Percentiles rank a stretch among this genome's conserved stretches.
Evolutionary conservation across 2,329 filamentous ascomycete species (phyloP).

Genomic region (Aspergillus quadricinctus): DNA sequence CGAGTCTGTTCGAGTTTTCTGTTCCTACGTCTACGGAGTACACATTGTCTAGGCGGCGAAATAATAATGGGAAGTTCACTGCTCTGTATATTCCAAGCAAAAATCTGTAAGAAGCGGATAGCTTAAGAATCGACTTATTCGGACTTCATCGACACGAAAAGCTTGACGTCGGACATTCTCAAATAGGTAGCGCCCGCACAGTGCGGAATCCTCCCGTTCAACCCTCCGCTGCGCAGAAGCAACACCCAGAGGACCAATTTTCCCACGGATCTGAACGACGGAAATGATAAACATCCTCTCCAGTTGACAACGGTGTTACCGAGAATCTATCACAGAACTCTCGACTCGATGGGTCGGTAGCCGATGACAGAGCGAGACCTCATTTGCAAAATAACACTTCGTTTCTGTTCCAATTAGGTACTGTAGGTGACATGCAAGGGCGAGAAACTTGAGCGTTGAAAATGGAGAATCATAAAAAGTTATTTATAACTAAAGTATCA

Average conservation of each 20-base stretch:
- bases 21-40: background rate
- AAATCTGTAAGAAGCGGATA: background rate
- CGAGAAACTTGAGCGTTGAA: no score
- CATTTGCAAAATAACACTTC: background rate
- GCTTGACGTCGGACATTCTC: background rate
- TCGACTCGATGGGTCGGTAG: background rate
- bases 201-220: constrained; percentile 5
- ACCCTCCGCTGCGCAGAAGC: background rate
- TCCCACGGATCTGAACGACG: background rate
- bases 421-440: background rate
- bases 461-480: background rate
- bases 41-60: no score
- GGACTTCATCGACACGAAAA: no score
- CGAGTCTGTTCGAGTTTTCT: background rate
- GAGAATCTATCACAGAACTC: background rate
- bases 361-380: background rate
- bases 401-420: background rate
- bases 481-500: background rate
- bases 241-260: background rate
- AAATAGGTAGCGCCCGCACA: background rate
- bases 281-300: background rate
- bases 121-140: no score
- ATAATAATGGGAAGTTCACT: no score
- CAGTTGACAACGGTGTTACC: background rate
- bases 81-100: background rate